Base-by-base conservation (phyloP, 2,329 filamentous ascomycete genomes). In the Claviceps cyperi region DNA sequence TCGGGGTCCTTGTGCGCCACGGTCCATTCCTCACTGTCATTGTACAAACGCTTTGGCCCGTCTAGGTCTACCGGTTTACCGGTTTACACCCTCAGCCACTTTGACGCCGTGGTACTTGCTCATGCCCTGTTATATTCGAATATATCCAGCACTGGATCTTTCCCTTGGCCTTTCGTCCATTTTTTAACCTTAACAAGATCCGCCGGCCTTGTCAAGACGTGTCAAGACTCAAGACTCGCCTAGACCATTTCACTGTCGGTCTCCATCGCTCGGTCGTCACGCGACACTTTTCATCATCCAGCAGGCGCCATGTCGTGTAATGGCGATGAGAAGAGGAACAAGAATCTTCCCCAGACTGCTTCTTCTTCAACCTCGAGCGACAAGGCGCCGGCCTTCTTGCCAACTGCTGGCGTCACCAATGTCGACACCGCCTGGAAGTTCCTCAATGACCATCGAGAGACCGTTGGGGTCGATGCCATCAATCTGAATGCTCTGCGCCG, bases 361-460 rank as follows among this genome's bases (percentile, higher is more conserved):
- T 55, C 57, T 4, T 52, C 57, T n/a, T 53, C 56, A 32, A 32
- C 28, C 4, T 60, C 58, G 40, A 56, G 55, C 51, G 48, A 50
- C 36, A 19, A 50, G 36, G 35, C 47, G 36, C n/a, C 41, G 36
- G 40, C 22, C 39, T 45, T 7, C 15, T 45, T 6, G n/a, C 47
- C 15, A 22, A 49, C 53, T 43, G 43, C 49, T 4, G 46, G 38
- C 9, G 45, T 54, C 22, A 46, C 55, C 21, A 54, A 60, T 48
- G 63, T 74, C 14, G 73, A 76, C 53, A 59, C 59, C 22, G 72
- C 73, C 5, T 75, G 71, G 70, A 63, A 64, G 28, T 73, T 67
- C 48, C 67, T 73, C 51, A 60, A 70, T 48, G 51, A 62, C 28
- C 68, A 74, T 52, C 67, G 66, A 28, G 61, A 71, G 55, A 61